These are phyloP conservation scores for Trametes cingulata DNA, from an alignment of 768 basidiomycete genomes.

Conservation along the genomic window DNA sequence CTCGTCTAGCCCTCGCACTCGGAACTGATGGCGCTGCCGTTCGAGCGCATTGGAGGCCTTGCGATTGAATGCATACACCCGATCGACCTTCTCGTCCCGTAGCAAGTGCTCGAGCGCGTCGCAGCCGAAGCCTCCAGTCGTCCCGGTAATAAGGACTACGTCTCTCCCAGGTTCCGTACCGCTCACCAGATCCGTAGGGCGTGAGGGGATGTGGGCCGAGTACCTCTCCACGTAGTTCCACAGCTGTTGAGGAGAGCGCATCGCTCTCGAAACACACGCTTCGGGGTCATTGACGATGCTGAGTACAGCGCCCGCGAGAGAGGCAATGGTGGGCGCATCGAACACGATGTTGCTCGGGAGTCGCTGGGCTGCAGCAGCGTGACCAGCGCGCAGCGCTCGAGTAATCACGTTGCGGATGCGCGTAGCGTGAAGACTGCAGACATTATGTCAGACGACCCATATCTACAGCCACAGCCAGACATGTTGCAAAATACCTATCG, in stretches of 20 bases:
- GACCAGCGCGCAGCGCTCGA: conserved; percentile 29
- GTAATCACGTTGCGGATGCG: conserved; percentile 36
- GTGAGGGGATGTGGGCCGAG: conserved; percentile 3
- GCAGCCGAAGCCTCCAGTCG: conserved; percentile 37
- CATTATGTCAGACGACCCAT: not conserved
- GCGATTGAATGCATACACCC: conserved; percentile 32
- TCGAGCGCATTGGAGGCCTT: conserved; percentile 19
- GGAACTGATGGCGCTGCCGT: conserved; percentile 31
- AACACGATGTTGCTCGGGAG: conserved; percentile 39
- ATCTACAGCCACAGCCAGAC: not conserved
- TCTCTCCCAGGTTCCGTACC: conserved; percentile 11
- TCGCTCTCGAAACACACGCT: conserved; percentile 3
- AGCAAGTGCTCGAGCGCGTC: conserved; percentile 31
- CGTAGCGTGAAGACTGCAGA: conserved; percentile 34
- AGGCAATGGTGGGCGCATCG: conserved; percentile 41
- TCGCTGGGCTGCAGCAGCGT: conserved; percentile 10
- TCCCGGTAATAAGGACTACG: conserved; percentile 36
- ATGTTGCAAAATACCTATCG: conserved; percentile 34
- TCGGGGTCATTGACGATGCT: not conserved
- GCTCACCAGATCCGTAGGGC: not conserved
- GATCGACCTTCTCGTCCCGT: conserved; percentile 13
- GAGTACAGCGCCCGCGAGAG: conserved; percentile 24
- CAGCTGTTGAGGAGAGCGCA: not conserved
- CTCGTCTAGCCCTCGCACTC: conserved; percentile 35
- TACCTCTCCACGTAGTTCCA: conserved; percentile 13